Evolutionary conservation across 2,329 filamentous ascomycete genomes (phyloP).

Genomic region (Xylariaceae sp.): DNA sequence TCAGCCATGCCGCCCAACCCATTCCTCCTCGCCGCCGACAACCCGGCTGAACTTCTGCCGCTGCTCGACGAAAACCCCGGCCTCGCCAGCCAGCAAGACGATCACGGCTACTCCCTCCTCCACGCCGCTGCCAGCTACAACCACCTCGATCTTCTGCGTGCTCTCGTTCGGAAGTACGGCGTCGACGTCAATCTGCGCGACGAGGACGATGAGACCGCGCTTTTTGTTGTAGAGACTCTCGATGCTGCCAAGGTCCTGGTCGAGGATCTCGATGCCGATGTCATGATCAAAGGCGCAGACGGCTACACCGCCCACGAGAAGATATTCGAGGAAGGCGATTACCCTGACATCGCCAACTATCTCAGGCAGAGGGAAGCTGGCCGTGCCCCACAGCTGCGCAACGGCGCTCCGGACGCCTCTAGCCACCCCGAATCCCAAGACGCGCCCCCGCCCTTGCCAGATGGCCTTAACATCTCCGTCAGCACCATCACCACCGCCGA

Average conservation of each 20-base stretch:
- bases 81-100: conserved; percentile 78
- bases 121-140: conserved; percentile 93
- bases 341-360: conserved; percentile 70
- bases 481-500: conserved; percentile 65
- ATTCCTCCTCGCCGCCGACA: conserved; percentile 78
- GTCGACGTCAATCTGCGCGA: conserved; percentile 80
- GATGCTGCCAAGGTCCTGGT: conserved; percentile 75
- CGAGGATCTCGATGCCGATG: conserved; percentile 74
- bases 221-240: conserved; percentile 84
- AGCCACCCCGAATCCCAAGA: conserved; percentile 21
- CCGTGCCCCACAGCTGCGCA: conserved; percentile 24
- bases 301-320: conserved; percentile 78
- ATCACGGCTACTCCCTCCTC: conserved; percentile 88
- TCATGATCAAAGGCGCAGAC: conserved; percentile 62
- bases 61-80: conserved; percentile 70
- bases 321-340: conserved; percentile 74
- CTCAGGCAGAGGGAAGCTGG: conserved; percentile 42
- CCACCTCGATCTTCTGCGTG: conserved; percentile 73
- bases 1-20: conserved; percentile 53
- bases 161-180: conserved; percentile 69
- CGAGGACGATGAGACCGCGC: conserved; percentile 88
- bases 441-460: conserved; percentile 60
- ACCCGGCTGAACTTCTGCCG: conserved; percentile 67
- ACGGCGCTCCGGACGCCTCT: conserved; percentile 8
- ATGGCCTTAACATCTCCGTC: conserved; percentile 73